Percentiles rank a stretch among this genome's conserved stretches.
Evolutionary conservation across 1,139 yeast species (phyloP).

Genomic region (Scheffersomyces lignicola): DNA sequence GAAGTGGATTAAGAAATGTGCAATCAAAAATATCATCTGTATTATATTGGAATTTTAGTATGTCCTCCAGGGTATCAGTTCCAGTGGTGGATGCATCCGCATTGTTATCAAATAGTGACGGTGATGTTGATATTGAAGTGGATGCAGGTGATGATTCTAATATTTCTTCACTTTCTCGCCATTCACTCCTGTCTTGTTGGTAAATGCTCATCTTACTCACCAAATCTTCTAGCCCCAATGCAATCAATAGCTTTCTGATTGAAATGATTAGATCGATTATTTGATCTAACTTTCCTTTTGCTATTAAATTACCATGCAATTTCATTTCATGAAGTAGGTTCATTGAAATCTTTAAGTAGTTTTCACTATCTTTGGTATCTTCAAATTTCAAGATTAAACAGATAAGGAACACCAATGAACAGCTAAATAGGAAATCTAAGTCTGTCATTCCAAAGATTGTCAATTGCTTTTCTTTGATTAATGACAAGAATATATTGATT

Average conservation of each 20-base stretch:
- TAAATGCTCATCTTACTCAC: background rate
- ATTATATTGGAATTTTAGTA: background rate
- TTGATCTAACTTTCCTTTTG: slow-evolving; percentile 24
- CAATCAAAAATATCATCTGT: background rate
- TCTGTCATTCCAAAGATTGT: slow-evolving; percentile 29
- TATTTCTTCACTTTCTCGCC: background rate
- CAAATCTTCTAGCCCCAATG: slow-evolving; percentile 4
- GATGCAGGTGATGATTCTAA: too few relatives aligned
- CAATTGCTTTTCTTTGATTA: slow-evolving; percentile 19
- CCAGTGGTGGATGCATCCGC: background rate
- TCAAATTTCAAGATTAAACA: slow-evolving; percentile 21
- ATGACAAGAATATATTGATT: slow-evolving; percentile 22
- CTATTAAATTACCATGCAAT: slow-evolving; percentile 23
- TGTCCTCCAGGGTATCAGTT: background rate
- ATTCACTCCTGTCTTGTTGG: background rate
- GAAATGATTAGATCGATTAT: slow-evolving; percentile 16
- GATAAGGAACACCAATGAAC: slow-evolving; percentile 23
- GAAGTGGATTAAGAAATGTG: background rate
- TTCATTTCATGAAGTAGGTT: slow-evolving; percentile 24
- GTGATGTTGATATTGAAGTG: background rate
- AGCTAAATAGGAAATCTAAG: slow-evolving; percentile 25
- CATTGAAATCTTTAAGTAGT: slow-evolving; percentile 20
- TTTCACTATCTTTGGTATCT: too few relatives aligned
- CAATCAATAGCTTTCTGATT: slow-evolving; percentile 8
- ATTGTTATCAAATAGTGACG: too few relatives aligned